These are phyloP conservation scores for Trapa incisa DNA, from an alignment of 345 rosid genomes.

Conservation along the genomic window DNA sequence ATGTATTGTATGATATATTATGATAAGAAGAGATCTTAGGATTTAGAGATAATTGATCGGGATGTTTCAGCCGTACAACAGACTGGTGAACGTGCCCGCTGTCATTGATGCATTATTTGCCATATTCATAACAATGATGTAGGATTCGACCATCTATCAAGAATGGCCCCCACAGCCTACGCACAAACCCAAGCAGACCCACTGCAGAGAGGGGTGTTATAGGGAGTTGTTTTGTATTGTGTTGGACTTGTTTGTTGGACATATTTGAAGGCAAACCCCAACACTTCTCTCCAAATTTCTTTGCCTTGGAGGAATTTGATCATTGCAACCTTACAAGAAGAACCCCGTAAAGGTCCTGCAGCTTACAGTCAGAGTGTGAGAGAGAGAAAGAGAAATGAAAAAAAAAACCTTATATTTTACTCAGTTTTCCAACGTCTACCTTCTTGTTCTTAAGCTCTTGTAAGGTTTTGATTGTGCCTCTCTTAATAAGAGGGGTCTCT, in stretches of 20 bases:
- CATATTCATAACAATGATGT: neutral
- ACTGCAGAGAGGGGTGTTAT: slow-evolving; percentile 7
- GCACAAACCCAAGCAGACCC: neutral
- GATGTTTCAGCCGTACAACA: too few relatives aligned
- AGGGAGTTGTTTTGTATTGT: slow-evolving; percentile 7
- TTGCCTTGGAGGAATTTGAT: slow-evolving; percentile 11
- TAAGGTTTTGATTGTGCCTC: slow-evolving; percentile 9
- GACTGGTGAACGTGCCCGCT: too few relatives aligned
- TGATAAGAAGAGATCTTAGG: too few relatives aligned
- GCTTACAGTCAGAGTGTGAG: neutral
- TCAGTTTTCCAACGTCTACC: slow-evolving; percentile 8
- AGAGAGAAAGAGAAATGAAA: neutral
- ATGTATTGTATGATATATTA: too few relatives aligned
- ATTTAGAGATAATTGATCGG: too few relatives aligned
- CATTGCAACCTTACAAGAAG: slow-evolving; percentile 11
- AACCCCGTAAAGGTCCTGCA: slow-evolving; percentile 5
- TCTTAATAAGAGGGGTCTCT: neutral
- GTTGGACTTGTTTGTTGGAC: slow-evolving; percentile 13
- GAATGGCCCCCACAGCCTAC: neutral
- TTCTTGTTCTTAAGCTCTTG: neutral
- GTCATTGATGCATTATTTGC: neutral
- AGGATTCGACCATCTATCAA: neutral
- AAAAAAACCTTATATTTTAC: neutral
- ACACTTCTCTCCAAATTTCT: neutral
- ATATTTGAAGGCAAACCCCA: slow-evolving; percentile 4